phyloP scores from a whole-genome alignment of 2,329 filamentous ascomycete genomes.

The Acephala macrosclerotiorum region DNA sequence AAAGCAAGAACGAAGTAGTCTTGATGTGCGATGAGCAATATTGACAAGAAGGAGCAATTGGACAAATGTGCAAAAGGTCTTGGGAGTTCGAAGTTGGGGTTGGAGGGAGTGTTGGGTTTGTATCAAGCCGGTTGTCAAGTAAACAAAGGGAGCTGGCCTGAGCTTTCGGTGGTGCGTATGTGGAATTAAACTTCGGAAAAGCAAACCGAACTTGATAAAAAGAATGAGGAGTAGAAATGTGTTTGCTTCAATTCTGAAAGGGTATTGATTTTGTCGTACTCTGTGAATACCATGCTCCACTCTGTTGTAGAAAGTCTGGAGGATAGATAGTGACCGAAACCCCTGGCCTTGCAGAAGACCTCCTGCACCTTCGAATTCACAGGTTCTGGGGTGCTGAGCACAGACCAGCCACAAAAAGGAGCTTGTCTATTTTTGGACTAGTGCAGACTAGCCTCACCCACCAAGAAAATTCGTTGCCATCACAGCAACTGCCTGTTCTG shows the following conservation, averaged over 20 bases:
- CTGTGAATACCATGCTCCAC: constrained; percentile 2
- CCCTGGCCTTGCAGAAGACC: too few relatives aligned
- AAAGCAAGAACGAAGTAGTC: constrained; percentile 25
- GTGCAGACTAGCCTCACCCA: neutral
- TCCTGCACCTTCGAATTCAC: too few relatives aligned
- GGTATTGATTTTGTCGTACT: neutral
- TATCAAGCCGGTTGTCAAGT: neutral
- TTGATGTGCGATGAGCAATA: constrained; percentile 25
- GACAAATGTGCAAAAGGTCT: constrained; percentile 2
- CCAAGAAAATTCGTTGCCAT: neutral
- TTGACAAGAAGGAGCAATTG: constrained; percentile 29
- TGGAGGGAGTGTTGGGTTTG: neutral
- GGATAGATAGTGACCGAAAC: neutral
- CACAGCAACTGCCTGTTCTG: too few relatives aligned
- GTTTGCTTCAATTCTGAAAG: neutral
- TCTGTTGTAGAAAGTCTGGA: neutral
- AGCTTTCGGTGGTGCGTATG: neutral
- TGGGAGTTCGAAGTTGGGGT: neutral
- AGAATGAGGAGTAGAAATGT: neutral
- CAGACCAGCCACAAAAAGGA: neutral
- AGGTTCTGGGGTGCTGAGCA: too few relatives aligned
- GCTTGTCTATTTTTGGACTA: neutral
- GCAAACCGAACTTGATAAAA: neutral
- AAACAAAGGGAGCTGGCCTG: constrained; percentile 6
- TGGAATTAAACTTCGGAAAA: constrained; percentile 1